Conservation (phyloP, 306 rosid species). For the Inga leiocalycina region DNA sequence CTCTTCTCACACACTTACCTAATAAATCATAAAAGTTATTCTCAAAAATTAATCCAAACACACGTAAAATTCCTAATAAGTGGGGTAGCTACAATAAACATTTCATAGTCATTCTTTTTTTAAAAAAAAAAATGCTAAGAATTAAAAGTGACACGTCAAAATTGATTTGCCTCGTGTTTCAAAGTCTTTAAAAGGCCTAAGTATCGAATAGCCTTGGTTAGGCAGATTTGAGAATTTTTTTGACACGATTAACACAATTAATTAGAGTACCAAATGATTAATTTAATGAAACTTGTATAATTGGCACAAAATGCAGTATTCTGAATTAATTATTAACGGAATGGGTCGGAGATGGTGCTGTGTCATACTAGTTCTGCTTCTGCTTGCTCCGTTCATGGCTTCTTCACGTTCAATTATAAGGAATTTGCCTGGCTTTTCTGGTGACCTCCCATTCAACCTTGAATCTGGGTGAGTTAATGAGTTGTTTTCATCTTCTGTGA, state of each 20-base stretch:
- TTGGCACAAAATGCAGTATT: background rate
- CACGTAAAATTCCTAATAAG: background rate
- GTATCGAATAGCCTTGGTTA: background rate
- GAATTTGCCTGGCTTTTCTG: slow-evolving; percentile 7
- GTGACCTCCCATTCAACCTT: slow-evolving; percentile 14
- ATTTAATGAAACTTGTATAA: background rate
- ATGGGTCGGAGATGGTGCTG: slow-evolving; percentile 17
- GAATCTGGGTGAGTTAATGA: slow-evolving; percentile 18
- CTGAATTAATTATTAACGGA: background rate
- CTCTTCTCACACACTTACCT: no score
- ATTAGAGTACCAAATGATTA: background rate
- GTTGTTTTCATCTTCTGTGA: background rate
- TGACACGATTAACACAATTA: background rate
- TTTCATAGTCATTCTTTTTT: background rate
- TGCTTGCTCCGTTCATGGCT: background rate
- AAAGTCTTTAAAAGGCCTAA: background rate
- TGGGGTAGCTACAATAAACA: background rate
- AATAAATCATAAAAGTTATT: no score
- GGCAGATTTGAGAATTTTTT: background rate
- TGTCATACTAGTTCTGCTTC: background rate
- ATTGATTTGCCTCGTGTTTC: background rate
- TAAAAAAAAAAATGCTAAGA: no score
- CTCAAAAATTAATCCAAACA: no score
- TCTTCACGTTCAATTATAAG: background rate
- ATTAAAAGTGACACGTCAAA: background rate